Evolutionary conservation across 768 basidiomycete species (phyloP).

Genomic region (Lactarius pseudohatsudake): DNA sequence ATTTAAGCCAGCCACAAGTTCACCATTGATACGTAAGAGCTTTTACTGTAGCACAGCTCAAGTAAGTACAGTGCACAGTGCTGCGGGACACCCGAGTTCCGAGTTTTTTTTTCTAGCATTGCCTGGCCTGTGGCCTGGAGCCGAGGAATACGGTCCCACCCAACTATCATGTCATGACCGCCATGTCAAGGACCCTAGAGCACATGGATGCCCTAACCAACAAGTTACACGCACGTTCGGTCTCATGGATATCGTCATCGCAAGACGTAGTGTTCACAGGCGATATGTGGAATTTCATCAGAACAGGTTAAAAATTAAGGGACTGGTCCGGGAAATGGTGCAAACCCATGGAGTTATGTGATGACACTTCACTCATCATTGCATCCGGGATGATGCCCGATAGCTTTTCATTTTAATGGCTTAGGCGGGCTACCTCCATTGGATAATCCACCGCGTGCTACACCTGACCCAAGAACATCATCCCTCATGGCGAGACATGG

Average conservation of each 20-base stretch:
- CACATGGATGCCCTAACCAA: neutral
- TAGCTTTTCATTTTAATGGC: neutral
- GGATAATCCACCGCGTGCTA: neutral
- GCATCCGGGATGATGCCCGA: neutral
- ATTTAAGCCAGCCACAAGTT: neutral
- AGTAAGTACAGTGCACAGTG: neutral
- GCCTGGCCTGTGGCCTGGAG: neutral
- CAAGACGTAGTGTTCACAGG: neutral
- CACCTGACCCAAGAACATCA: neutral
- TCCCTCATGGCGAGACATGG: neutral
- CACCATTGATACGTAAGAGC: neutral
- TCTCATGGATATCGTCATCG: neutral
- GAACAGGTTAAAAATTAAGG: too few relatives aligned
- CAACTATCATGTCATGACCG: neutral
- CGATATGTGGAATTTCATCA: neutral
- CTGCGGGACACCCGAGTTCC: neutral
- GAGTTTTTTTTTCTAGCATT: neutral
- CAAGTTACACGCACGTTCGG: neutral
- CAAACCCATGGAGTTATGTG: neutral
- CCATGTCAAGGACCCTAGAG: neutral
- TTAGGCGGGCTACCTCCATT: neutral
- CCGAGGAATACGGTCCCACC: neutral
- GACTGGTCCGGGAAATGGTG: neutral
- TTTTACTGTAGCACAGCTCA: neutral
- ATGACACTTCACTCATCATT: neutral